Base-by-base conservation (phyloP, 371 early-diverging fungal genomes). In the Mortierella sp. region DNA sequence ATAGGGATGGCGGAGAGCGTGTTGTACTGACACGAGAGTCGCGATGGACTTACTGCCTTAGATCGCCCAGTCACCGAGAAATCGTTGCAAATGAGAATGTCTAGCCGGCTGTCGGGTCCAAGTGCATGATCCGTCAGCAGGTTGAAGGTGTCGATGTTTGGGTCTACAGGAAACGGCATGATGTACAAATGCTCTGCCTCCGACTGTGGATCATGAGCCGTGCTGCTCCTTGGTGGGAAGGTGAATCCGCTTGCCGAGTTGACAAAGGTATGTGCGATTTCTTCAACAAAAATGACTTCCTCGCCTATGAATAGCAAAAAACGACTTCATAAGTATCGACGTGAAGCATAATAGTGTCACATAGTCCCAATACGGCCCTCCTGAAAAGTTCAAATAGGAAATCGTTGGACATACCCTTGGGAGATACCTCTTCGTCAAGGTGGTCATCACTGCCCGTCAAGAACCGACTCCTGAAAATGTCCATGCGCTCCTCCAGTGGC, bases 401-500 rank as follows among this genome's bases (percentile, higher is more conserved):
- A n/a, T n/a, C 29, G 5, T 19, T 10, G 16, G 22, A 13, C 66
- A 40, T 73, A 80, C 80, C 73, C 24, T 75, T 39, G 6, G 66
- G 0, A 41, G 9, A 44, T 13, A 29, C 19, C 31, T 41, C 19
- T 1, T 74, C 44, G 29, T 74, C 68, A 37, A 79, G 39, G 44
- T 70, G 79, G 31, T 87, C 90, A 55, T 95, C 94, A 7, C 91
- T 70, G 37, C 91, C 91, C 26, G 91, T 91, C 43, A 93, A 85
- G 55, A 94, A 87, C 24, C 86, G 82, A 22, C 86, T 87, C 66
- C 92, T 88, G 87, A 95, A 90, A 26, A 91, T 87, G 0, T 48
- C 68, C 92, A 95, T 93, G 6, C 96, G 87, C 52, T 90, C 86
- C 4, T 89, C 86, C 29, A 93, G 70, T 0, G 93, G 88, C 66